Conservation (phyloP, 257 asterid species). For the Rauvolfia tetraphylla region DNA sequence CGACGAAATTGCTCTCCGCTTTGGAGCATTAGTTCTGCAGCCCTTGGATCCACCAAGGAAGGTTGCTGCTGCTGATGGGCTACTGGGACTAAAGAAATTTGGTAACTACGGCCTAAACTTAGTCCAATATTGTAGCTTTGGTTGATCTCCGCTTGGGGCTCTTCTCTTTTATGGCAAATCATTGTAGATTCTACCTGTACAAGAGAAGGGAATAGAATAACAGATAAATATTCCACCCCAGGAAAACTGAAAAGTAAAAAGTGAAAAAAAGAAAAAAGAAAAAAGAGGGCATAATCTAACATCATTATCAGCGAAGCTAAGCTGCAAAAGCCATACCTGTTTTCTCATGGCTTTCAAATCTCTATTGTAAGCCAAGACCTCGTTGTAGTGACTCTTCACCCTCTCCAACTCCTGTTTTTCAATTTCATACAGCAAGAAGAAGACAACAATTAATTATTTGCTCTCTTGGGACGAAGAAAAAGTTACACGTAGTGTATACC, state of each 20-base stretch:
- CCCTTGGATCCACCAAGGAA: slow-evolving; percentile 28
- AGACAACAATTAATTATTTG: background rate
- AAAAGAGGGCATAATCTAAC: slow-evolving; percentile 4
- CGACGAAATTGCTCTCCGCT: slow-evolving; percentile 1
- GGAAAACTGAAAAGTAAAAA: background rate
- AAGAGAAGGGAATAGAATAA: background rate
- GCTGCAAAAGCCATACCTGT: slow-evolving; percentile 11
- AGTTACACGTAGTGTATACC: background rate
- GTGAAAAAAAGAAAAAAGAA: background rate
- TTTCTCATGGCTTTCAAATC: slow-evolving; percentile 21
- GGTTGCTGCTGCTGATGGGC: slow-evolving; percentile 25
- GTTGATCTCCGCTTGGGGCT: background rate
- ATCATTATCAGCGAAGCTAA: background rate
- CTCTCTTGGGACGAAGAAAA: background rate
- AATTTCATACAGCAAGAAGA: slow-evolving; percentile 1
- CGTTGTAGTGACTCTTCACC: background rate
- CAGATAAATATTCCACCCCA: slow-evolving; percentile 12
- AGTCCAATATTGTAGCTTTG: background rate
- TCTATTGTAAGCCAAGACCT: slow-evolving; percentile 13
- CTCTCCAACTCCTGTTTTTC: slow-evolving; percentile 41
- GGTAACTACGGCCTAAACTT: slow-evolving; percentile 9
- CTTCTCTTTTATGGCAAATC: slow-evolving; percentile 3
- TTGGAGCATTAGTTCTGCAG: slow-evolving; percentile 2
- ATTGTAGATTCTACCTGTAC: slow-evolving; percentile 1
- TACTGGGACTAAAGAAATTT: background rate